phyloP scores from a whole-genome alignment of 192 early-diverging fungal species.

The Coemansia sp. region DNA sequence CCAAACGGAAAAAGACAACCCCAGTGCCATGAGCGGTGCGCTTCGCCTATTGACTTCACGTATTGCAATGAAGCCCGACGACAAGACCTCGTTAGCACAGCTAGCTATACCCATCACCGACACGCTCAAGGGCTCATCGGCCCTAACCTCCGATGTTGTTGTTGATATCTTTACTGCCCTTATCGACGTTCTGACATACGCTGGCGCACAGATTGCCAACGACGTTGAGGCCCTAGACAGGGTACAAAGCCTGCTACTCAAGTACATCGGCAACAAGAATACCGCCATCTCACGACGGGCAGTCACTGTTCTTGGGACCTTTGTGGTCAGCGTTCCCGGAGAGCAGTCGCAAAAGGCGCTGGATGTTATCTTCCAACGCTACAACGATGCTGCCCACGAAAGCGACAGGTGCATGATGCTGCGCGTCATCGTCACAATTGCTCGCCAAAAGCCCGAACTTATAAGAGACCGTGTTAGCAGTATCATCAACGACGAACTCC shows the following conservation, averaged over 20 bases:
- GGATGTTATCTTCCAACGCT: constrained; percentile 37
- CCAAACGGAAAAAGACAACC: constrained; percentile 1
- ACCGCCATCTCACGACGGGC: constrained; percentile 36
- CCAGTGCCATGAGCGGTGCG: constrained; percentile 33
- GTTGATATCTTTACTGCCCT: constrained; percentile 40
- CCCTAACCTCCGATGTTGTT: constrained; percentile 30
- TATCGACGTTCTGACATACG: constrained; percentile 24
- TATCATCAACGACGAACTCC: constrained; percentile 34
- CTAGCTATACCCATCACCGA: constrained; percentile 27
- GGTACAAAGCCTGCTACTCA: constrained; percentile 31
- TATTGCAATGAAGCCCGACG: constrained; percentile 21
- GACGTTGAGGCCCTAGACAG: constrained; percentile 14
- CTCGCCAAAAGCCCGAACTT: constrained; percentile 38
- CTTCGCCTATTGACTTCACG: constrained; percentile 34
- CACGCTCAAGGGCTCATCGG: constrained; percentile 17
- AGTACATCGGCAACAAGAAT: constrained; percentile 22
- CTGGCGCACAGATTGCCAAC: constrained; percentile 27
- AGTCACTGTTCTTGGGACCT: constrained; percentile 39
- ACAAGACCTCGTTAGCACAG: constrained; percentile 23
- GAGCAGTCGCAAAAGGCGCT: constrained; percentile 37
- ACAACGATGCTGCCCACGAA: constrained; percentile 17
- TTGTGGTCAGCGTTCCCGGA: constrained; percentile 39
- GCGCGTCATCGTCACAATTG: constrained; percentile 46
- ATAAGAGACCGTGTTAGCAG: constrained; percentile 13
- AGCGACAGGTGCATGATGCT: constrained; percentile 34